phyloP scores from a whole-genome alignment of 1,284 basidiomycete species.

The Inonotus hispidus region DNA sequence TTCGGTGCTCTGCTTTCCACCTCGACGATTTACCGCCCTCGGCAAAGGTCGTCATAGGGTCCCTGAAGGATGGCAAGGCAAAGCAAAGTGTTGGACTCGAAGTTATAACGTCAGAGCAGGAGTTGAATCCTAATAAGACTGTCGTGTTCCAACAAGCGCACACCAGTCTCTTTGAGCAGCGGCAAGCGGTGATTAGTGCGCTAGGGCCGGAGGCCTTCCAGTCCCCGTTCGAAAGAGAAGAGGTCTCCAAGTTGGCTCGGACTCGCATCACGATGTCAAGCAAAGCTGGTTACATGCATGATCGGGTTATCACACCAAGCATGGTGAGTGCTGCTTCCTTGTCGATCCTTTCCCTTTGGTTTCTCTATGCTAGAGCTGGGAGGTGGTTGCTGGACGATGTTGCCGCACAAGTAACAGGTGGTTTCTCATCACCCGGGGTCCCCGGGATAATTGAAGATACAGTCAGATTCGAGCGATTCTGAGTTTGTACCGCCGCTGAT shows the following conservation, averaged over 20 bases:
- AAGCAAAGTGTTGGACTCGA: background rate
- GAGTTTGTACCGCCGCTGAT: slow-evolving; percentile 2
- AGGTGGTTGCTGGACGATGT: background rate
- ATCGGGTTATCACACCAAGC: slow-evolving; percentile 83
- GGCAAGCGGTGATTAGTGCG: slow-evolving; percentile 8
- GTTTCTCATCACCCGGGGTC: background rate
- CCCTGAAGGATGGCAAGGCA: background rate
- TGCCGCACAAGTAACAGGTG: background rate
- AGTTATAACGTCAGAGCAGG: background rate
- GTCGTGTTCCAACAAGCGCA: slow-evolving; percentile 16
- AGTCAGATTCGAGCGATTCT: background rate
- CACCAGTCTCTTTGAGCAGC: slow-evolving; percentile 14
- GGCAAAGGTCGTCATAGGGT: slow-evolving; percentile 11
- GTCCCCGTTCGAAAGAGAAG: slow-evolving; percentile 2
- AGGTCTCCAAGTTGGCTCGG: slow-evolving; percentile 3
- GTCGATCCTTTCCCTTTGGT: background rate
- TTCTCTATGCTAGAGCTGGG: background rate
- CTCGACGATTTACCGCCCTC: slow-evolving; percentile 4
- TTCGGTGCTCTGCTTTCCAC: background rate
- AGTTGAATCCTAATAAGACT: slow-evolving; percentile 6
- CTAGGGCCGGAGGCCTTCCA: slow-evolving; percentile 2
- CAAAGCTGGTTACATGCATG: slow-evolving; percentile 91
- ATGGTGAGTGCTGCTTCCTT: slow-evolving; percentile 59
- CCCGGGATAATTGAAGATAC: background rate
- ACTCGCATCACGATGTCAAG: slow-evolving; percentile 92